These are phyloP conservation scores for Pleodorina starrii DNA, from an alignment of 139 green algal species.

Conservation along the genomic window DNA sequence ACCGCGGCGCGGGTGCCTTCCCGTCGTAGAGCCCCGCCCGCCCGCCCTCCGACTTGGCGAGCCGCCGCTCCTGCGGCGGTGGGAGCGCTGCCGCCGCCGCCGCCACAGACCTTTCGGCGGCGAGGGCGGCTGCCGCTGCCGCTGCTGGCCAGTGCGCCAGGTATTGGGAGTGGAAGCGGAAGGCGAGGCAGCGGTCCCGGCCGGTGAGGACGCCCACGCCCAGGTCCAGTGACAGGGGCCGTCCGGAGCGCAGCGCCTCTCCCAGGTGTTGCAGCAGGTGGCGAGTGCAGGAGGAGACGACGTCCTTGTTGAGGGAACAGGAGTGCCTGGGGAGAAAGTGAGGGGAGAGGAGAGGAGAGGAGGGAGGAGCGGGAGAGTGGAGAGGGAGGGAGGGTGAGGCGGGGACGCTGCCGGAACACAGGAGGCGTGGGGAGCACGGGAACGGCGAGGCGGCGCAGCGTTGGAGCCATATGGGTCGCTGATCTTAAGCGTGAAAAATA, in stretches of 20 bases:
- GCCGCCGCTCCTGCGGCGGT: no score
- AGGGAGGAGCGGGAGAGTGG: no score
- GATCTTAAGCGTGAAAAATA: no score
- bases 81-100: neutral
- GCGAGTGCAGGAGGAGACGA: neutral
- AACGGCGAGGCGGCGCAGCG: no score
- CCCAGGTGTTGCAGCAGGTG: conserved; percentile 21
- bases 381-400: no score
- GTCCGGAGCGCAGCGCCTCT: neutral
- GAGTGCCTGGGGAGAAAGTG: neutral
- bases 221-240: neutral
- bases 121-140: no score
- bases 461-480: no score
- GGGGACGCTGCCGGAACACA: no score
- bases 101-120: neutral
- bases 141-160: neutral
- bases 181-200: neutral
- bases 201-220: conserved; percentile 26
- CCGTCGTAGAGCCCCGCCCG: no score
- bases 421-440: no score
- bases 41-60: no score
- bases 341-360: neutral
- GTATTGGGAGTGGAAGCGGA: conserved; percentile 1
- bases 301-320: neutral
- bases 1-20: no score